Evolutionary conservation across 805 yeast genomes (phyloP), one percentile per base, ranked within the genome.

Genomic region (Metschnikowia vanudenii): DNA sequence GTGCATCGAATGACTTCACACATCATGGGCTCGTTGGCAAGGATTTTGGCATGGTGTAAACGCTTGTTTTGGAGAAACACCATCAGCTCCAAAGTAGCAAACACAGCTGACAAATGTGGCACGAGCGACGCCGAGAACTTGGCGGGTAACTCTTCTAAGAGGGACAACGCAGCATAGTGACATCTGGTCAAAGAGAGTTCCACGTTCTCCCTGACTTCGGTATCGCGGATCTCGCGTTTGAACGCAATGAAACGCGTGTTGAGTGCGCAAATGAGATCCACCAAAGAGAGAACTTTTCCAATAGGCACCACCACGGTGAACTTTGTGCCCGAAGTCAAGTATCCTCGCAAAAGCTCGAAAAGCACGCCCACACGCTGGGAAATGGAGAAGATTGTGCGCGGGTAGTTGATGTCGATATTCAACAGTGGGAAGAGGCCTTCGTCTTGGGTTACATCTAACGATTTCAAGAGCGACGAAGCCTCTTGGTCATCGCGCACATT

Each of bases 281-380:
- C 68, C 40, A 83, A 49, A 8, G 70, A 60, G 4, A 84, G 58
- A 2, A 85, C 59, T 37, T 67, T 56, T 1, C 92, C 91, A 12
- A 88, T 52, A 2, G 95, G 94, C 7, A 86, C 73, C 50, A 74
- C 70, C 8, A 82, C 74, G 11, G 81, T 69, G 54, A 70, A 74
- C 34, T 77, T 79, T 1, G 89, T 81, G 20, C 80, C 76, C 7
- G 79, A 68, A 3, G 74, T 64, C 64, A 47, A 61, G 52, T 51
- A 85, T 43, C 45, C 84, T 47, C 41, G 40, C 30, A 70, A 52
- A 24, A 69, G 54, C 26, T 69, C 69, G 30, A 74, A 61, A 31
- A 86, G 64, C 4, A 76, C 55, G 10, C 69, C 62, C 10, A 85
- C 51, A 60, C 90, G 71, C 34, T 69, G 64, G 3, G 83, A 75